Percentiles rank a stretch among this genome's conserved stretches.
phyloP scores from a whole-genome alignment of 495 filamentous ascomycete species.

The Talaromyces adpressus region DNA sequence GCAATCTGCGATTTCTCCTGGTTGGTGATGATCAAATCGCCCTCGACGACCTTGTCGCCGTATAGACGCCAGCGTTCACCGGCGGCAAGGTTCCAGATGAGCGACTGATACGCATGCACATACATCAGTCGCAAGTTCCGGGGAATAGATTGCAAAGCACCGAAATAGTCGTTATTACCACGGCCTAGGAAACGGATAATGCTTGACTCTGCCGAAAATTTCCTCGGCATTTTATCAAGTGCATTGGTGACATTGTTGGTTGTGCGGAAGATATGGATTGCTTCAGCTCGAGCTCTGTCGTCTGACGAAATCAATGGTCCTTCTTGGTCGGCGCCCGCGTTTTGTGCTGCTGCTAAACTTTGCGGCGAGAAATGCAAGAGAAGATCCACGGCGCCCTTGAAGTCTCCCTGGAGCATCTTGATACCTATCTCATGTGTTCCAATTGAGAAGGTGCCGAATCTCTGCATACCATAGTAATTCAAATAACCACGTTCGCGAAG shows the following conservation, averaged over 20 bases:
- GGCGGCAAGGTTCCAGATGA: constrained; percentile 84
- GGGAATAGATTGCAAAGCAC: constrained; percentile 68
- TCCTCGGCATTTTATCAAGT: constrained; percentile 62
- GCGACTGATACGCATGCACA: constrained; percentile 89
- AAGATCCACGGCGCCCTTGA: constrained; percentile 65
- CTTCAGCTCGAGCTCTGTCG: constrained; percentile 67
- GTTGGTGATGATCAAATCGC: constrained; percentile 74
- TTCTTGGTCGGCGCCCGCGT: constrained; percentile 8
- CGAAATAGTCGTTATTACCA: constrained; percentile 57
- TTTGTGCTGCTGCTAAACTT: constrained; percentile 31
- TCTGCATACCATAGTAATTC: constrained; percentile 94
- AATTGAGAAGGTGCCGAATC: constrained; percentile 79
- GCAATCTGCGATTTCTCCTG: constrained; percentile 22
- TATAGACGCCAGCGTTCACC: constrained; percentile 70
- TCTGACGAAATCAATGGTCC: constrained; percentile 50
- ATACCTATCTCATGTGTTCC: constrained; percentile 77
- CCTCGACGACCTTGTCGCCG: constrained; percentile 66
- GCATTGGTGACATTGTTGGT: constrained; percentile 49
- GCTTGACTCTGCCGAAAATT: constrained; percentile 69
- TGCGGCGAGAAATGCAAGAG: constrained; percentile 60
- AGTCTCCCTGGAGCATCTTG: constrained; percentile 74
- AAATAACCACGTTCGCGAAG: constrained; percentile 69
- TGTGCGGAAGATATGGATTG: constrained; percentile 62
- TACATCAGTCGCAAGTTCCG: constrained; percentile 86
- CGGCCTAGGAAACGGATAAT: constrained; percentile 67